Base-by-base conservation (phyloP, 2,329 filamentous ascomycete genomes). In the Talaromyces marneffei region DNA sequence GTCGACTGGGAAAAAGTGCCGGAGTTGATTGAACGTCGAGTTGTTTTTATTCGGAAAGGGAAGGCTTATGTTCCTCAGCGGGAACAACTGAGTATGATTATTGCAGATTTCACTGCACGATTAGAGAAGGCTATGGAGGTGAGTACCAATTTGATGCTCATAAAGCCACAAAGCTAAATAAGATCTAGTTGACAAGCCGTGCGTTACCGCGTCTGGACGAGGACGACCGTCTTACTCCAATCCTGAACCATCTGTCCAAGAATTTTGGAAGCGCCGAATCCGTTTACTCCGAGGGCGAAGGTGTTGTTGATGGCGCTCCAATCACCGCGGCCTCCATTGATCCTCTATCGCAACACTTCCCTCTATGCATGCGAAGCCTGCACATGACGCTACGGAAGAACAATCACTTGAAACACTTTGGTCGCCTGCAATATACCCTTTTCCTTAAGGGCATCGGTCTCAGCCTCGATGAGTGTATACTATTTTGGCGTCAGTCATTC, bases 401-500 rank as follows among this genome's bases (percentile, higher is more conserved):
- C 71, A 87, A 87, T 12, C 92, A 99, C 71, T 81, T 99, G 65
- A 97, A 97, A 77, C 92, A 99, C 75, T 96, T 83, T 70, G 92
- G 92, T 14, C 90, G 94, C 65, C 81, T 97, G 9, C 94, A 99
- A 77, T 99, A 97, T 79, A 91, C 90, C 0, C 85, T 99, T 3
- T 99, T 99, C 83, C 83, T 99, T 62, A 99, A 99, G 76, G 94
- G 94, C 44, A 91, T 97, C 62, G 94, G 94, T 0, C 80, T 99
- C 29, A 91, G 85, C 65, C 80, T 99, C n/a, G 92, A 97, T 70
- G 93, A 99, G 75, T 91, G 87, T 68, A 83, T 99, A 25, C 68
- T 91, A 12, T 99, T 99, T 80, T 99, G 94, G 94, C 87, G 94
- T 10, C 84, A 86, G 64, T 82, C 84, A 29, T 97, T 99, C 83